Evolutionary conservation across 768 basidiomycete species (phyloP), one percentile per base, ranked within the genome.

Genomic region (Suillus subluteus): DNA sequence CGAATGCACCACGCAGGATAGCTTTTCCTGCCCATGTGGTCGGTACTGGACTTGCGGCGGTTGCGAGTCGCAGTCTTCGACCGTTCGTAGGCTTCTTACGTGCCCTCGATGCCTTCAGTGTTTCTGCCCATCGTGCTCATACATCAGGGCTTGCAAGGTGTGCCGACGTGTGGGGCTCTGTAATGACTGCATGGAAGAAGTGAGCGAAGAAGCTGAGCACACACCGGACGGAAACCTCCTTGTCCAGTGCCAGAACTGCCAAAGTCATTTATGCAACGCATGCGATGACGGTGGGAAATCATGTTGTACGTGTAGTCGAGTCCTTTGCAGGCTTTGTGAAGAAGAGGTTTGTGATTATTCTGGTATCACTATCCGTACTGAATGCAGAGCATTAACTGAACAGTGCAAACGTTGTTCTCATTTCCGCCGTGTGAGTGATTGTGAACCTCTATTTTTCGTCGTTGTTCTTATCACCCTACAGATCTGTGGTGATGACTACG

Each of bases 111-210:
- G 65, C n/a, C 35, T 23, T 16, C 21, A 11, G 9, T 21, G 6
- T 35, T 65, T 32, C 26, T 65, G 65, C 65, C 2, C 13, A 12
- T n/a, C 1, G 8, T 65, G 65, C 32, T 41, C 30, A 7, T 58
- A 44, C 32, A 65, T 65, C 9, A 8, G 4, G 1, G 13, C 26
- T 15, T 65, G 65, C 63, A 2, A 0, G 30, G 2, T 30, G 16
- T 65, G 65, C 26, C 35, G 16, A 30, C 6, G 26, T 23, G 62
- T 16, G 56, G 62, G 41, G 8, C 30, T 64, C 43, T 65, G 65
- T 65, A 32, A 35, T 7, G 62, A 65, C 32, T 65, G 65, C 64
- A 58, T 58, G 9, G 62, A 62, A 58, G 62, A 62, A 55, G 48
- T 9, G 37, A 23, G 37, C 35, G 7, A n/a, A 8, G 56, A 35